phyloP scores from a whole-genome alignment of 2,329 filamentous ascomycete species.

The Fusarium virguliforme region DNA sequence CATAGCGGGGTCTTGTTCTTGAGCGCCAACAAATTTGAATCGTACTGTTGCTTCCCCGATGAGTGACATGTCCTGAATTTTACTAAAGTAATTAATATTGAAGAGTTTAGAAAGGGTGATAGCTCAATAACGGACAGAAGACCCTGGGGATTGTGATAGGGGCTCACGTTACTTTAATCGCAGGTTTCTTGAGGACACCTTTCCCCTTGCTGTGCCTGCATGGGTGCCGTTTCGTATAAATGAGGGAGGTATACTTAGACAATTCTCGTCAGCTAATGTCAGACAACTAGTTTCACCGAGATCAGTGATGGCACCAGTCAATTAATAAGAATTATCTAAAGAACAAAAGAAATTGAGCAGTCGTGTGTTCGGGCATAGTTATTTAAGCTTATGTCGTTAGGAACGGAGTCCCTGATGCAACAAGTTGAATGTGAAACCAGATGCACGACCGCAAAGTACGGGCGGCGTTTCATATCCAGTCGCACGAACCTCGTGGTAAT shows the following conservation, averaged over 20 bases:
- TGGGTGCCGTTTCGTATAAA: background rate
- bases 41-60: background rate
- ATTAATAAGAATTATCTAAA: background rate
- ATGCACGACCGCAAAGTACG: background rate
- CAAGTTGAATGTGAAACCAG: background rate
- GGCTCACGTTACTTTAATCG: too few relatives aligned
- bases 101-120: background rate
- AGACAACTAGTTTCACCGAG: background rate
- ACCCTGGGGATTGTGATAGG: too few relatives aligned
- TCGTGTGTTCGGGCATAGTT: background rate
- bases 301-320: background rate
- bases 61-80: background rate
- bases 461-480: background rate
- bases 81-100: background rate
- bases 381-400: background rate
- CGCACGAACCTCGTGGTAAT: background rate
- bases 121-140: background rate
- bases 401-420: background rate
- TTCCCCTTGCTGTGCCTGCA: background rate
- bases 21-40: background rate
- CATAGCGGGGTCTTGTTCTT: background rate
- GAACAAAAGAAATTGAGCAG: background rate
- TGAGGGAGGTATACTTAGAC: background rate
- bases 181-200: background rate
- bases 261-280: background rate